These are phyloP conservation scores for Chloropicon primus DNA, from an alignment of 139 green algal genomes.

Conservation along the genomic window DNA sequence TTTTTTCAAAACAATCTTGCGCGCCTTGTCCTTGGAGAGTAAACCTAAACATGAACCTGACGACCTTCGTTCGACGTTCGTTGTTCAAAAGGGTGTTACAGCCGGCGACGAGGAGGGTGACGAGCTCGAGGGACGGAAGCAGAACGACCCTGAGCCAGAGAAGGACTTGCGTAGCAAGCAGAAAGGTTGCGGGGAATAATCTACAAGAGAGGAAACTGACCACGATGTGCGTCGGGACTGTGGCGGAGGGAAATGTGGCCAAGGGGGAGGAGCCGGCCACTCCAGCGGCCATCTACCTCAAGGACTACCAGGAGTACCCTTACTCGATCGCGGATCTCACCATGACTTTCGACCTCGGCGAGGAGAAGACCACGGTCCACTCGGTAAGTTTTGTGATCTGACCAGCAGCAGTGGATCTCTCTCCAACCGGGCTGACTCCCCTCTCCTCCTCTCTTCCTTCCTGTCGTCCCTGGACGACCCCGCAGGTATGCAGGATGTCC, in stretches of 20 bases:
- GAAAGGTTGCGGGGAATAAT: too few relatives aligned
- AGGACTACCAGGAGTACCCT: constrained; percentile 1
- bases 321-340: constrained; percentile 27
- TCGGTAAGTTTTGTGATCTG: not conserved
- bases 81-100: too few relatives aligned
- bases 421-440: not conserved
- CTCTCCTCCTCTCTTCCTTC: not conserved
- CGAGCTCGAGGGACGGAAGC: too few relatives aligned
- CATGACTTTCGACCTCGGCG: constrained; percentile 49
- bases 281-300: not conserved
- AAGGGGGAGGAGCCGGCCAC: not conserved
- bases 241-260: not conserved
- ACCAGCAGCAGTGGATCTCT: not conserved
- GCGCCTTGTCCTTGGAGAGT: too few relatives aligned
- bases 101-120: too few relatives aligned
- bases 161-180: not conserved
- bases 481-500: constrained; percentile 27
- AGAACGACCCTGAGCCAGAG: too few relatives aligned
- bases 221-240: not conserved
- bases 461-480: too few relatives aligned
- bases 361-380: constrained; percentile 52
- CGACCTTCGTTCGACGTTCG: too few relatives aligned
- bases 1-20: too few relatives aligned
- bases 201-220: not conserved
- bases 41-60: too few relatives aligned